phyloP scores from a whole-genome alignment of 352 stramenopile species.

The Pythium coloratum region DNA sequence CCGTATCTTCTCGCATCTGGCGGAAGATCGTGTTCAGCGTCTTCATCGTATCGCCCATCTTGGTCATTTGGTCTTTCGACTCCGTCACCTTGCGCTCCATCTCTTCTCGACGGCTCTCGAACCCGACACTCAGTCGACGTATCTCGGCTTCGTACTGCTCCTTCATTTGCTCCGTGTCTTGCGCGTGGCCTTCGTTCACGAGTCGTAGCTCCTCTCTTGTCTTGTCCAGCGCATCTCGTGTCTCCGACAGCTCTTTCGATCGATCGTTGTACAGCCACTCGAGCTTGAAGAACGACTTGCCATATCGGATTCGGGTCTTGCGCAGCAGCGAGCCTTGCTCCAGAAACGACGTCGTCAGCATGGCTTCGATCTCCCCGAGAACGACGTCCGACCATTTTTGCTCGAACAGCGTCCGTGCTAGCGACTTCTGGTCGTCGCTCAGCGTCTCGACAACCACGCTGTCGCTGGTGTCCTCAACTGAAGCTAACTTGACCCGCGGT shows the following conservation, averaged over 20 bases:
- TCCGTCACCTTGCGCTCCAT: conserved; percentile 72
- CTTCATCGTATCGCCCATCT: conserved; percentile 93
- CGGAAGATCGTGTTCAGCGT: conserved; percentile 92
- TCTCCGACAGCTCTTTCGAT: conserved; percentile 34
- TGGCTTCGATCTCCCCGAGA: conserved; percentile 82
- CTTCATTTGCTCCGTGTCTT: conserved; percentile 44
- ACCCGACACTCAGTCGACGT: conserved; percentile 35
- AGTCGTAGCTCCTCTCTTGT: conserved; percentile 36
- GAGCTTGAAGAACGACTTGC: conserved; percentile 73
- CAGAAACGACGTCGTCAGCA: conserved; percentile 87
- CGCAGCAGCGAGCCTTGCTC: conserved; percentile 84
- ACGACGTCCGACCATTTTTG: conserved; percentile 91
- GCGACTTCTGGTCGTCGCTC: conserved; percentile 27
- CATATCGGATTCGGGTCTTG: conserved; percentile 81
- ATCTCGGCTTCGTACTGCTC: conserved; percentile 58
- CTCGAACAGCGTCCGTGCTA: conserved; percentile 79
- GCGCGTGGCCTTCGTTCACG: conserved; percentile 39
- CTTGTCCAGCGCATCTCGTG: conserved; percentile 38
- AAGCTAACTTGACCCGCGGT: background rate
- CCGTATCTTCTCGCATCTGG: conserved; percentile 91
- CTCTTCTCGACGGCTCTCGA: conserved; percentile 54
- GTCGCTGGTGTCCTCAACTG: background rate
- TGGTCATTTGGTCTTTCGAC: conserved; percentile 79
- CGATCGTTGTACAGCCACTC: conserved; percentile 50
- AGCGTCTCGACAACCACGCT: background rate